Percentiles rank a stretch among this genome's conserved stretches.
These are phyloP conservation scores for Colletotrichum sp. DNA, from an alignment of 2,329 filamentous ascomycete species.

Conservation along the genomic window DNA sequence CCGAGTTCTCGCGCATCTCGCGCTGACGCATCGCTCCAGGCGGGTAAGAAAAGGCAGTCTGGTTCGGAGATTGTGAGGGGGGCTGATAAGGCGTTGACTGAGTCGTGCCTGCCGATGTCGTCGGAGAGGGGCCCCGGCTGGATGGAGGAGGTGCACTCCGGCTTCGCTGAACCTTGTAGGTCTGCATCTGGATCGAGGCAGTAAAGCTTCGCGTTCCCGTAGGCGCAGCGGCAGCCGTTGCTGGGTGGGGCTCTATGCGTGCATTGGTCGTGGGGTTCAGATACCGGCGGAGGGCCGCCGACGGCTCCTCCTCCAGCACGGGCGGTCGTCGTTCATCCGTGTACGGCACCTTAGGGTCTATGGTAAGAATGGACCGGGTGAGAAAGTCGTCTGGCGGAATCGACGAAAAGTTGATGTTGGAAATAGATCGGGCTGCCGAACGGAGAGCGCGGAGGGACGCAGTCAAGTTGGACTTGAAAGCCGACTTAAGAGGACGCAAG, in stretches of 20 bases:
- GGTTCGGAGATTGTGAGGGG: constrained; percentile 34
- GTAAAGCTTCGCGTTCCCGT: constrained; percentile 52
- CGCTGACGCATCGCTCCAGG: constrained; percentile 62
- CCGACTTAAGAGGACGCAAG: constrained; percentile 58
- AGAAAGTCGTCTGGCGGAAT: constrained; percentile 71
- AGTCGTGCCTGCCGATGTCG: constrained; percentile 32
- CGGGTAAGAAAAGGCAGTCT: constrained; percentile 39
- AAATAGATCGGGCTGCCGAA: constrained; percentile 69
- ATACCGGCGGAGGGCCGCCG: constrained; percentile 69
- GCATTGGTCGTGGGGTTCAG: constrained; percentile 66
- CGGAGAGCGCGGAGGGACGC: constrained; percentile 69
- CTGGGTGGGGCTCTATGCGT: constrained; percentile 46
- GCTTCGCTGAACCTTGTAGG: constrained; percentile 65
- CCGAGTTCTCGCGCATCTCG: constrained; percentile 72
- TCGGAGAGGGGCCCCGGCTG: constrained; percentile 36
- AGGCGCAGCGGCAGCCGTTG: constrained; percentile 27
- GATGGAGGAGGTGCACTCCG: constrained; percentile 38
- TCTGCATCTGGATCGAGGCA: constrained; percentile 75
- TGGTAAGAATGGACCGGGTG: constrained; percentile 70
- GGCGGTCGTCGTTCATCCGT: constrained; percentile 71
- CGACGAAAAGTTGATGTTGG: constrained; percentile 65
- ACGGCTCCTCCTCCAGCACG: constrained; percentile 66
- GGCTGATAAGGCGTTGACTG: constrained; percentile 31
- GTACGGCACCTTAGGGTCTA: constrained; percentile 70
- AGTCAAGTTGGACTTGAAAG: constrained; percentile 73